A percentile compares a stretch with the other conserved stretches of the same genome.
phyloP scores from a whole-genome alignment of 192 early-diverging fungal species.

The Diversispora epigaea region DNA sequence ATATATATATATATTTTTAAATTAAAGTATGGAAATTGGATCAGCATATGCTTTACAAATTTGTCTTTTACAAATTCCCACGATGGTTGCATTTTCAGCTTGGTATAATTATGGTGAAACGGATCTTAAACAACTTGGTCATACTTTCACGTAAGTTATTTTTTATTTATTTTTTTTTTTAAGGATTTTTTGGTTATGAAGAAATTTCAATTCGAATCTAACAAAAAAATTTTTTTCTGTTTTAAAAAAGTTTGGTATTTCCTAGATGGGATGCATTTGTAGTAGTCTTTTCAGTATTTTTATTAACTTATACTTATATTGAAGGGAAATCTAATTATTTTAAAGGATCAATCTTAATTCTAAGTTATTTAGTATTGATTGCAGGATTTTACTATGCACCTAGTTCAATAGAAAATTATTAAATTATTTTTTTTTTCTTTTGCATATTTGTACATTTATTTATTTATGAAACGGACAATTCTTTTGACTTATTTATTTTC shows the following conservation, averaged over 20 bases:
- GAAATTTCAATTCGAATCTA: not conserved
- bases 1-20: too few relatives aligned
- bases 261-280: slow-evolving; percentile 48
- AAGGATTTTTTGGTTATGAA: not conserved
- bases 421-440: not conserved
- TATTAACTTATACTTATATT: slow-evolving; percentile 89
- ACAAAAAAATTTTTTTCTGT: not conserved
- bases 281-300: slow-evolving; percentile 58
- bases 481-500: too few relatives aligned
- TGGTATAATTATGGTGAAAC: slow-evolving; percentile 23
- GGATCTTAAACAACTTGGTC: not conserved
- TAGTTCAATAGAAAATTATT: not conserved
- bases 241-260: slow-evolving; percentile 39
- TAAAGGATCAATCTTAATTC: slow-evolving; percentile 85
- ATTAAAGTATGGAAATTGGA: slow-evolving; percentile 79
- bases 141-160: slow-evolving; percentile 22
- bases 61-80: slow-evolving; percentile 92
- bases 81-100: slow-evolving; percentile 81
- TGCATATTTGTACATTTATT: too few relatives aligned
- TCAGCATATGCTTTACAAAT: slow-evolving; percentile 96
- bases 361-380: slow-evolving; percentile 83
- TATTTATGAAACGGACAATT: too few relatives aligned
- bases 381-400: slow-evolving; percentile 73
- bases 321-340: slow-evolving; percentile 98
- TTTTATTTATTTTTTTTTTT: not conserved